Base-by-base conservation (phyloP, 2,329 filamentous ascomycete species). In the Zymoseptoria pseudotritici region DNA sequence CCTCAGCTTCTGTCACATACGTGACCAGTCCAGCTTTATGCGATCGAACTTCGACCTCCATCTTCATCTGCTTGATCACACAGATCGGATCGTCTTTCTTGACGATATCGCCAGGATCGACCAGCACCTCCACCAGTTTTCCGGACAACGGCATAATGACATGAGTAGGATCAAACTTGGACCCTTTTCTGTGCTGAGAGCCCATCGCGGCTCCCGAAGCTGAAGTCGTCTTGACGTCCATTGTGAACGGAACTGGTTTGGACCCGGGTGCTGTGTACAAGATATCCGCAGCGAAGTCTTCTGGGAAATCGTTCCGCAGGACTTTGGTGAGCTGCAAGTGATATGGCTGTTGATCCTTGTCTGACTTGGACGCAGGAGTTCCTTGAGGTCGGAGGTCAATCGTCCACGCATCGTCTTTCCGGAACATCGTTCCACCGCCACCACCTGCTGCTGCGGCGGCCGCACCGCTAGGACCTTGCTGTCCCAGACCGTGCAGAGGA, bases 1-100 rank as follows among this genome's bases (percentile, higher is more conserved):
- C 80, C 46, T 82, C 80, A 53, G 77, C 76, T 55, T 83, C 80
- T 54, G 77, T 74, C 0, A 81, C 76, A 79, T 82, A 85, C 1
- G 69, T 73, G 4, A 83, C 76, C 2, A 67, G 69, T 0, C 83
- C 83, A 1, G 74, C 73, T 4, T 75, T 74, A 17, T 76, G 74
- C 58, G 76, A 77, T 21, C 85, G 71, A 2, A 87, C 79, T 66
- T 87, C 85, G n/a, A 87, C 71, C 64, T 87, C 85, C 84, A 87
- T 87, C 72, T 87, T 87, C 83, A 86, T 86, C 71, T 87, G 84
- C 70, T 82, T 82, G 20, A 87, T 79, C 19, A 87, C 82, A 7
- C 75, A 81, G 64, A 87, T 74, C 0, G 81, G 72, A 49, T 86
- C 79, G 1, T 82, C 82, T 61, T 80, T 74, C 20, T 69, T 70